phyloP scores from a whole-genome alignment of 2,329 filamentous ascomycete species.

The Fusarium ambrosium region DNA sequence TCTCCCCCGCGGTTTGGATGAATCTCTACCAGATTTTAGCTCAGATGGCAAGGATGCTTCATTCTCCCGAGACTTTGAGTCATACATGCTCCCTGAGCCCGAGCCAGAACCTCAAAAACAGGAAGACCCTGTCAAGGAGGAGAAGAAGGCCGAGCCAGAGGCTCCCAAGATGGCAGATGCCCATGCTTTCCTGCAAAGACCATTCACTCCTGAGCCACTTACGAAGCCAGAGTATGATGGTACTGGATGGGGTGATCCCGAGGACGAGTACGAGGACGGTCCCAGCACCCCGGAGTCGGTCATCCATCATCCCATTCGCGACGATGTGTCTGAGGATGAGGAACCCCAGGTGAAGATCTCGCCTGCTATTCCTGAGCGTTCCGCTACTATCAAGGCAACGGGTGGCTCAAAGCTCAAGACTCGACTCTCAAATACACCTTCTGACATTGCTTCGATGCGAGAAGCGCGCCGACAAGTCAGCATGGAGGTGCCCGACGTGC shows the following conservation, averaged over 20 bases:
- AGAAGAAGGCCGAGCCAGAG: slow-evolving; percentile 38
- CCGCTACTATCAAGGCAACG: slow-evolving; percentile 90
- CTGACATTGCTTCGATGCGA: slow-evolving; percentile 87
- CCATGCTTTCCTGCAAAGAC: slow-evolving; percentile 56
- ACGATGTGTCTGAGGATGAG: slow-evolving; percentile 50
- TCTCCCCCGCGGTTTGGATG: slow-evolving; percentile 38
- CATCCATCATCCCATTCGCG: slow-evolving; percentile 78
- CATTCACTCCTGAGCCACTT: slow-evolving; percentile 64
- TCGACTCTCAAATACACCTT: slow-evolving; percentile 86
- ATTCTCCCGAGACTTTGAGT: slow-evolving; percentile 60
- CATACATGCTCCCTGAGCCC: slow-evolving; percentile 62
- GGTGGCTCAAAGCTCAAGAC: slow-evolving; percentile 91
- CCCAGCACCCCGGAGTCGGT: slow-evolving; percentile 89
- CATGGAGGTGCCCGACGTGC: slow-evolving; percentile 73
- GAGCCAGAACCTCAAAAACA: slow-evolving; percentile 48
- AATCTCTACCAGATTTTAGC: slow-evolving; percentile 56
- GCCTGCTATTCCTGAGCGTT: slow-evolving; percentile 80
- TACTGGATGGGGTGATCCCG: slow-evolving; percentile 70
- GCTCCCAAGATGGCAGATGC: slow-evolving; percentile 54
- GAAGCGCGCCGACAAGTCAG: slow-evolving; percentile 89
- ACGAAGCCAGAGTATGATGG: slow-evolving; percentile 76
- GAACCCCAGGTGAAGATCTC: slow-evolving; percentile 65
- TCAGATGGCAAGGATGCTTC: slow-evolving; percentile 52
- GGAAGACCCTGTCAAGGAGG: slow-evolving; percentile 43
- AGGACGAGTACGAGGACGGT: slow-evolving; percentile 67